These are phyloP conservation scores for Penicillium parvum DNA, from an alignment of 495 filamentous ascomycete genomes.

Conservation along the genomic window DNA sequence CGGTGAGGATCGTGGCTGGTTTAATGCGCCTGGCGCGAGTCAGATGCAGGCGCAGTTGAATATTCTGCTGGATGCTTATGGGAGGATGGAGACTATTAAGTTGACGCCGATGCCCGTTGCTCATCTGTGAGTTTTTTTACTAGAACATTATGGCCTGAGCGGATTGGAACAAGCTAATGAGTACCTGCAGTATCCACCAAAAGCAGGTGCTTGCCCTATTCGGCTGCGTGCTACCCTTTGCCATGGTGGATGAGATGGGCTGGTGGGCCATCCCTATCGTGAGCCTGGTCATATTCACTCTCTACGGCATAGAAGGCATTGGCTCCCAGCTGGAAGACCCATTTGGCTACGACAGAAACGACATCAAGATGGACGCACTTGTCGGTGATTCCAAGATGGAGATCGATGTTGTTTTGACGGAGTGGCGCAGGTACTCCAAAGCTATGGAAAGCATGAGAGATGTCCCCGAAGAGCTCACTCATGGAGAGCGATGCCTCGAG, in stretches of 20 bases:
- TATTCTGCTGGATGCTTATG: constrained; percentile 59
- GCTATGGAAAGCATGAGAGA: constrained; percentile 15
- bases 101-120: constrained; percentile 69
- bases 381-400: constrained; percentile 63
- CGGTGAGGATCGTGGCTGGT: constrained; percentile 55
- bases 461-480: background rate
- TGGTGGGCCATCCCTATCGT: constrained; percentile 72
- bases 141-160: background rate
- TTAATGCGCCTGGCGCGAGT: constrained; percentile 57
- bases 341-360: constrained; percentile 69
- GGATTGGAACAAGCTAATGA: background rate
- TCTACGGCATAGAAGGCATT: constrained; percentile 73
- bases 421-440: constrained; percentile 50
- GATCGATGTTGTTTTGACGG: constrained; percentile 57
- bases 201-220: constrained; percentile 72
- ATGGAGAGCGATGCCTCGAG: constrained; percentile 13
- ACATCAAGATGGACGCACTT: constrained; percentile 76
- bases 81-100: constrained; percentile 70
- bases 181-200: constrained; percentile 56
- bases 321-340: constrained; percentile 71
- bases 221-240: constrained; percentile 68
- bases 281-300: constrained; percentile 63
- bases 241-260: constrained; percentile 64
- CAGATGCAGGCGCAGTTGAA: constrained; percentile 62
- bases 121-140: constrained; percentile 50